Evolutionary conservation across 805 yeast genomes (phyloP).

Genomic region (Candida awuae): DNA sequence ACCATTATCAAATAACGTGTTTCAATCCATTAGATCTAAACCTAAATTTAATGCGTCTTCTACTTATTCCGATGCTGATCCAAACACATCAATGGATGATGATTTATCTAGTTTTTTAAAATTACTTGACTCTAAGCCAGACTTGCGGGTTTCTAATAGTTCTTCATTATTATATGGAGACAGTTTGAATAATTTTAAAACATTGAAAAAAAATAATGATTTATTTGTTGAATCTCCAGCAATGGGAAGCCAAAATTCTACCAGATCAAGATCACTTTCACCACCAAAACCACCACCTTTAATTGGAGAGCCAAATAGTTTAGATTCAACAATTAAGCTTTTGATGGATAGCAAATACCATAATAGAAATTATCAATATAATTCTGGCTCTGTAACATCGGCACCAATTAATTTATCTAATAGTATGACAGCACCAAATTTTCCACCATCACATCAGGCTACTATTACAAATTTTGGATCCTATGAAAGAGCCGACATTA

Average conservation of each 20-base stretch:
- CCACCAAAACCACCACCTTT: constrained; percentile 10
- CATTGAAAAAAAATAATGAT: constrained; percentile 23
- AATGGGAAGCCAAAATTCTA: constrained; percentile 9
- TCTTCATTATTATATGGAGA: constrained; percentile 24
- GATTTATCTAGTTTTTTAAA: constrained; percentile 29
- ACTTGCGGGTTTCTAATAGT: constrained; percentile 21
- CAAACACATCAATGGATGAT: constrained; percentile 26
- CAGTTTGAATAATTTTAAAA: constrained; percentile 23
- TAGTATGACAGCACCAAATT: neutral
- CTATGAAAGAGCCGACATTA: too few species aligned
- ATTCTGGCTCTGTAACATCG: neutral
- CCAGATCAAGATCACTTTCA: constrained; percentile 6
- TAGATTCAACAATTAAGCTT: constrained; percentile 4
- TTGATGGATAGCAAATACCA: constrained; percentile 7
- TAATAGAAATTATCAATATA: too few species aligned
- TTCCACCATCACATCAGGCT: neutral
- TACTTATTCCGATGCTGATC: constrained; percentile 22
- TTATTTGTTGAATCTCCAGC: constrained; percentile 14
- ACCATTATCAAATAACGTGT: constrained; percentile 16
- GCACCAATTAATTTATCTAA: constrained; percentile 2
- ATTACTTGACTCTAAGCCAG: constrained; percentile 31
- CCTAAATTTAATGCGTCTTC: constrained; percentile 20
- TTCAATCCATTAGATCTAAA: constrained; percentile 21
- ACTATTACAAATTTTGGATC: neutral
- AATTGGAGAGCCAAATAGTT: constrained; percentile 8